phyloP scores from a whole-genome alignment of 2,329 filamentous ascomycete species.

The Thelonectria blattea region DNA sequence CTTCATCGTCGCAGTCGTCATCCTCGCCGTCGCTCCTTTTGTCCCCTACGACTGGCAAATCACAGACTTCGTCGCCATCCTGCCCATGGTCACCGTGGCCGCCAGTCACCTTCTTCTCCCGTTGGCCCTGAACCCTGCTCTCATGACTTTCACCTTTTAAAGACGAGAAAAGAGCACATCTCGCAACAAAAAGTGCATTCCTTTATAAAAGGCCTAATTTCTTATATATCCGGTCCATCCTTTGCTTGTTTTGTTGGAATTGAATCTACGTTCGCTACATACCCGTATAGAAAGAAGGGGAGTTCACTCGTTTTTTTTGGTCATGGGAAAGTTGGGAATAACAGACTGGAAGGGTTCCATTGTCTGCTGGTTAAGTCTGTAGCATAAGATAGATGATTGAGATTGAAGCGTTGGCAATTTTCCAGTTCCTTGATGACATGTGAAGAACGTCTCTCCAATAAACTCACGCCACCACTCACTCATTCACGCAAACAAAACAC shows the following conservation, averaged over 20 bases:
- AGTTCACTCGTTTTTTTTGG: neutral
- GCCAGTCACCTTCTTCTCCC: slow-evolving; percentile 74
- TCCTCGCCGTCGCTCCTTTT: slow-evolving; percentile 68
- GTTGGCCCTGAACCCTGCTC: slow-evolving; percentile 75
- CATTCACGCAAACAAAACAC: neutral
- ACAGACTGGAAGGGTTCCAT: slow-evolving; percentile 4
- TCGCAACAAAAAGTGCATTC: neutral
- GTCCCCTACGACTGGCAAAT: slow-evolving; percentile 71
- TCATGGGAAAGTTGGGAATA: neutral
- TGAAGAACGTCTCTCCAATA: neutral
- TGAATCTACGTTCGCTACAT: neutral
- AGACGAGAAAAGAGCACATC: neutral
- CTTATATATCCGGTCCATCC: slow-evolving; percentile 3
- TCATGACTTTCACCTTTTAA: slow-evolving; percentile 82
- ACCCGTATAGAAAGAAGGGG: neutral
- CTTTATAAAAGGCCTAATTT: neutral
- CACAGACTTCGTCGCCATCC: slow-evolving; percentile 75
- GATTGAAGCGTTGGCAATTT: slow-evolving; percentile 3
- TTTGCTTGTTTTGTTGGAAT: neutral
- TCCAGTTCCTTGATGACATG: neutral
- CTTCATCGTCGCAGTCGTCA: slow-evolving; percentile 66
- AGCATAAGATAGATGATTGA: slow-evolving; percentile 3
- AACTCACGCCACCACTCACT: neutral
- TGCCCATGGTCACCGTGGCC: slow-evolving; percentile 76
- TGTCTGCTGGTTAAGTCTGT: neutral